These are phyloP conservation scores for Blastocystis sp. DNA, from an alignment of 352 stramenopile genomes.

Conservation along the genomic window DNA sequence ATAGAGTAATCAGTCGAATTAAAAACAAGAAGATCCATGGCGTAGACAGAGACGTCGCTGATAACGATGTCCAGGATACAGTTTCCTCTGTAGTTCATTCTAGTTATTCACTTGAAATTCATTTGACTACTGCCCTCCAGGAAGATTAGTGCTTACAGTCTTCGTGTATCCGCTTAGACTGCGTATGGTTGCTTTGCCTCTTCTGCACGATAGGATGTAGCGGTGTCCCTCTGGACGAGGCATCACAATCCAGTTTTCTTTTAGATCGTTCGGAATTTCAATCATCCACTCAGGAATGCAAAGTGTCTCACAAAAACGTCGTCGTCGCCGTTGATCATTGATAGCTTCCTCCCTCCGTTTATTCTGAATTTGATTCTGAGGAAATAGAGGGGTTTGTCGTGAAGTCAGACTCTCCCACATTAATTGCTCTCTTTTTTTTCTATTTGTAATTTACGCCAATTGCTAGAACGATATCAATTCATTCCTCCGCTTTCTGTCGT, in stretches of 20 bases:
- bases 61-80: conserved; percentile 13
- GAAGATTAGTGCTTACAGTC: conserved; percentile 22
- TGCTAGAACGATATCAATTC: background rate
- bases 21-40: conserved; percentile 42
- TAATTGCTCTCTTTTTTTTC: conserved; percentile 18
- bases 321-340: background rate
- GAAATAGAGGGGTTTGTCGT: background rate
- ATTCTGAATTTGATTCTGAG: background rate
- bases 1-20: conserved; percentile 22
- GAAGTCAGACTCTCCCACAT: background rate
- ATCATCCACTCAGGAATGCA: conserved; percentile 53
- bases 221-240: conserved; percentile 21
- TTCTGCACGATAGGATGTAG: conserved; percentile 8
- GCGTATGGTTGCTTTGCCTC: background rate
- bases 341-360: background rate
- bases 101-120: background rate
- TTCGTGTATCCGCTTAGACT: background rate
- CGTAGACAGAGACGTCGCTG: background rate
- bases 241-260: background rate
- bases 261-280: background rate
- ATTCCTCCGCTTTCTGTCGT: background rate
- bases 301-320: background rate
- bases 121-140: background rate
- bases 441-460: background rate
- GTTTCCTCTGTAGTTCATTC: conserved; percentile 5